Base-by-base conservation (phyloP, 257 asterid species). In the Solanum sitiens region DNA sequence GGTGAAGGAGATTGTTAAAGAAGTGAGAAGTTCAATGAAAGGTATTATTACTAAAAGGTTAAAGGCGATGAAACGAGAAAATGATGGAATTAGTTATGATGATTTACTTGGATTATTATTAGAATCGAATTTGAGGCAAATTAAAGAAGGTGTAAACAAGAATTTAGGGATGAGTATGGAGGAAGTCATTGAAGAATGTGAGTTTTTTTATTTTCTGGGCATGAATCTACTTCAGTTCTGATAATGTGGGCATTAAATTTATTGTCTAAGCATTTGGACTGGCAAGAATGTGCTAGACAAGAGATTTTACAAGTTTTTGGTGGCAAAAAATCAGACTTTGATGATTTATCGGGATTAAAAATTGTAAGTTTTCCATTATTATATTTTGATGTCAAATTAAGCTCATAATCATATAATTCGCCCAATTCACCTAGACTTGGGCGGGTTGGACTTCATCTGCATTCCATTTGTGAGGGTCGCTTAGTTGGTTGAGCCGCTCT, bases 61-160 rank as follows among this genome's bases (percentile, higher is more conserved):
- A 89, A 83, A 87, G 47, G 89, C 88, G 3, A 90, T 94, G 21
- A 87, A 92, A 75, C 86, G 88, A 40, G 93, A 92, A 87, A 92
- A 90, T 87, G 87, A 89, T n/a, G 87, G 56, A 0, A 68, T 1
- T 68, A 76, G n/a, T 5, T 10, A 75, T 5, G 87, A 87, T 70
- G 93, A 91, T 88, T 88, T 91, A 3, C 33, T 91, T 23, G 90
- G 89, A 27, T 40, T 91, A 56, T 32, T 91, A 32, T 37, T 88
- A 13, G 87, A 87, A 87, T 87, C 86, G 20, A 89, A 89, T 65
- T 79, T 42, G 4, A 89, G 42, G 33, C 91, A 87, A 59, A 89
- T 91, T 32, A 56, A 76, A 86, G n/a, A 79, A 61, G 39, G 25
- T 53, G 53, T 77, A 56, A 83, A 45, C 87, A 83, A 72, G 83